phyloP scores from a whole-genome alignment of 208 protist genomes.

The Vickermania ingenoplastis region DNA sequence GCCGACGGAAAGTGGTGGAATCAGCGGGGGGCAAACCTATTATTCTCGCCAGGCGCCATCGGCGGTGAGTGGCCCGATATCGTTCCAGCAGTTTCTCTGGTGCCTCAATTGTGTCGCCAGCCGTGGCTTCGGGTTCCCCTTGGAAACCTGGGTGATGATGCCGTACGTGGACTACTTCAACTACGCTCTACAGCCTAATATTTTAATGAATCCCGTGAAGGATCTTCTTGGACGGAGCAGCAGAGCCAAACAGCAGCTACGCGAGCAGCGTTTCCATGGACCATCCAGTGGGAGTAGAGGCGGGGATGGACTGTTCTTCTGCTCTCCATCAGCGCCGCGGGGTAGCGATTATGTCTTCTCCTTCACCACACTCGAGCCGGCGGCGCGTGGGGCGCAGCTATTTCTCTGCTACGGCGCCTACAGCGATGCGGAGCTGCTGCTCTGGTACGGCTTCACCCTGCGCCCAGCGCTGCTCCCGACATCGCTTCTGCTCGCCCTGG shows the following conservation, averaged over 20 bases:
- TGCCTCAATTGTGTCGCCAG: conserved; percentile 83
- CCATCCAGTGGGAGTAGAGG: conserved; percentile 9
- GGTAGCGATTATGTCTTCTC: conserved; percentile 25
- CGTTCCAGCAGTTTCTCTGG: conserved; percentile 55
- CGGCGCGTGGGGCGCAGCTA: conserved; percentile 47
- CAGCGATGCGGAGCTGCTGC: conserved; percentile 74
- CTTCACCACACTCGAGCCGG: conserved; percentile 35
- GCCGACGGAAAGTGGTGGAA: not conserved
- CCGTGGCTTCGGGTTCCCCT: conserved; percentile 69
- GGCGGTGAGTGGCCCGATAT: not conserved
- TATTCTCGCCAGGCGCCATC: not conserved
- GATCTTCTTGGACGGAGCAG: conserved; percentile 1
- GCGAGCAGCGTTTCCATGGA: conserved; percentile 4
- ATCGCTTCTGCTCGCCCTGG: not conserved
- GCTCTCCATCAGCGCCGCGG: not conserved
- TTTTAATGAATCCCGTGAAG: conserved; percentile 16
- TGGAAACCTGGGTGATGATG: conserved; percentile 86
- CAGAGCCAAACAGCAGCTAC: conserved; percentile 2
- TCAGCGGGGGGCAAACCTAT: not conserved
- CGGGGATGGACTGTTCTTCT: conserved; percentile 3
- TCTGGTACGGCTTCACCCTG: conserved; percentile 89
- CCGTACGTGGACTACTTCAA: conserved; percentile 91
- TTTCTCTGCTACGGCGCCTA: conserved; percentile 81
- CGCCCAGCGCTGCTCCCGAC: conserved; percentile 43
- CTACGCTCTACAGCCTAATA: conserved; percentile 67